Base-by-base conservation (phyloP, 164 flowering plant genomes). In the Kalanchoe fedtschenkoi region DNA sequence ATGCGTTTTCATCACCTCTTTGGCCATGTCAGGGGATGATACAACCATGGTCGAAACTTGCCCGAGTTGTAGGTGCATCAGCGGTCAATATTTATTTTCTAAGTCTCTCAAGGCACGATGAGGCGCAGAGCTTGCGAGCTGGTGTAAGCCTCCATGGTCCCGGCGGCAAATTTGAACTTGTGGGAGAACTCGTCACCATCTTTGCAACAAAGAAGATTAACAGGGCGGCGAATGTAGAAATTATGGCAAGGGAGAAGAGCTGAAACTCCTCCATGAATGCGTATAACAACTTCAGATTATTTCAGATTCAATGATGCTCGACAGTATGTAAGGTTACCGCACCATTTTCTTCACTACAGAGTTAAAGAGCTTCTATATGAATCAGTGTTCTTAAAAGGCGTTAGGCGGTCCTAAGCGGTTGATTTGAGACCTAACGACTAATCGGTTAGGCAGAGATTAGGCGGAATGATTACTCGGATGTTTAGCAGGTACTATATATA, bases 131-230 rank as follows among this genome's bases (percentile, higher is more conserved):
- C 51, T 41, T 8, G 37, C 47, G 21, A 64, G n/a, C 41, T 64
- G 66, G 33, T 64, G 66, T 6, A 37, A 63, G 44, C 39, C 34
- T 34, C 58, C 65, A 47, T 63, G 65, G 58, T 43, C 65, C 65
- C 9, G 65, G 65, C 19, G 66, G 66, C 19, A 38, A 35, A 16
- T 64, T 64, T 17, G 37, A 21, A 42, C 14, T 29, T 28, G 4
- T 33, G 58, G n/a, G 14, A 4, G 42, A 32, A 44, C 28, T 47
- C 19, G 32, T 62, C 26, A 19, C 19, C 33, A 21, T 5, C 43
- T 28, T 41, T 1, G n/a, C 16, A 6, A 63, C 58, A 34, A 46
- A 42, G 26, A 51, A 32, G 14, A 62, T 46, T 14, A 43, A 44
- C 30, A 63, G 41, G 58, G 35, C 34, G 55, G 44, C 26, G 4